phyloP scores from a whole-genome alignment of 257 asterid genomes.

The Euphrasia confusa region DNA sequence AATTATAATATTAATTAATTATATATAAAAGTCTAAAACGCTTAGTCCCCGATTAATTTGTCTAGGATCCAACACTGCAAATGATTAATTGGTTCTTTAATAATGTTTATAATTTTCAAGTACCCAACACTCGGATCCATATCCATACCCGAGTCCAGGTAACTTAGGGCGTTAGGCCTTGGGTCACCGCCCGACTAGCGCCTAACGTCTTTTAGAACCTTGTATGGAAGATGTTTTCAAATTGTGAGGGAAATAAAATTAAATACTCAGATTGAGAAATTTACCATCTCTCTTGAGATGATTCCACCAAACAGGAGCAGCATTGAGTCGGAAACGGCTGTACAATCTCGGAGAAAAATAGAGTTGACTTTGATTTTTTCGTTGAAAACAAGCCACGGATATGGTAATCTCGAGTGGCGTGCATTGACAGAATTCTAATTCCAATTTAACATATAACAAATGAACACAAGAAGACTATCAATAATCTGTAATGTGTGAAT shows the following conservation, averaged over 20 bases:
- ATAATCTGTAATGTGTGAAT: slow-evolving; percentile 14
- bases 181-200: too few relatives aligned
- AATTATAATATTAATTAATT: too few relatives aligned
- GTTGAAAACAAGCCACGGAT: slow-evolving; percentile 93
- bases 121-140: too few relatives aligned
- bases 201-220: too few relatives aligned
- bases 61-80: too few relatives aligned
- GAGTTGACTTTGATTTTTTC: slow-evolving; percentile 89
- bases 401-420: slow-evolving; percentile 64
- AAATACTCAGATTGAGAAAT: slow-evolving; percentile 21
- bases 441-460: slow-evolving; percentile 16
- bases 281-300: slow-evolving; percentile 56
- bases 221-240: not conserved
- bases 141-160: too few relatives aligned
- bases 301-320: slow-evolving; percentile 92
- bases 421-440: slow-evolving; percentile 78
- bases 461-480: slow-evolving; percentile 19
- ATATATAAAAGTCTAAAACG: too few relatives aligned
- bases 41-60: too few relatives aligned
- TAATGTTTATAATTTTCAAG: too few relatives aligned
- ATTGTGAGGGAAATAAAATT: not conserved
- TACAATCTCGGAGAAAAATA: slow-evolving; percentile 88
- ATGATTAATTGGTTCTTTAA: too few relatives aligned
- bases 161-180: too few relatives aligned
- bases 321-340: slow-evolving; percentile 83